phyloP scores from a whole-genome alignment of 108 stramenopile species.

The Licmophora abbreviata region DNA sequence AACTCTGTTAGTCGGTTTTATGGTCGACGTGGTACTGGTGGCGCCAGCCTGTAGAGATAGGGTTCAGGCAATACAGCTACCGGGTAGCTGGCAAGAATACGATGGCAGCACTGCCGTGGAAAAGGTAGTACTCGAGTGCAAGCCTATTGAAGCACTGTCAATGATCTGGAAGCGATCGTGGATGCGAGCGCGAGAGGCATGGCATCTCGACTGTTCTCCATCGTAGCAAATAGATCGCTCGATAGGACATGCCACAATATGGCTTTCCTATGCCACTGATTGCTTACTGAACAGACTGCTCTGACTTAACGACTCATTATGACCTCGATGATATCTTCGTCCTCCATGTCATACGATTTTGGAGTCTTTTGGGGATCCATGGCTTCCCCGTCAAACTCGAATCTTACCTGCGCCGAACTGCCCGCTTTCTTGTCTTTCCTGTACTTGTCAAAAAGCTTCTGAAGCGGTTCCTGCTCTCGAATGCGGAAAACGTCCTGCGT shows the following conservation, averaged over 20 bases:
- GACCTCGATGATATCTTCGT: constrained; percentile 59
- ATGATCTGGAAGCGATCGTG: constrained; percentile 41
- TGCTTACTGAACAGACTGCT: too few species aligned
- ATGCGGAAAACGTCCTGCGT: constrained; percentile 3
- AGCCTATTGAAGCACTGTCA: constrained; percentile 30
- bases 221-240: too few species aligned
- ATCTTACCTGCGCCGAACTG: constrained; percentile 5
- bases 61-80: constrained; percentile 21
- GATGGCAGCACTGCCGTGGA: constrained; percentile 7
- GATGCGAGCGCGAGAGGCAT: constrained; percentile 11
- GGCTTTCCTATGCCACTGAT: too few species aligned
- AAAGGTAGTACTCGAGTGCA: constrained; percentile 29
- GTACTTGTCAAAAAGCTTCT: constrained; percentile 8
- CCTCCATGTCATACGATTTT: constrained; percentile 57
- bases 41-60: constrained; percentile 53
- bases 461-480: constrained; percentile 19
- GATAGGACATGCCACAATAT: too few species aligned
- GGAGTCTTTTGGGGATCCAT: constrained; percentile 40
- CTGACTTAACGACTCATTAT: constrained; percentile 7
- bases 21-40: constrained; percentile 57
- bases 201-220: constrained; percentile 1
- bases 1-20: constrained; percentile 32
- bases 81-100: constrained; percentile 36
- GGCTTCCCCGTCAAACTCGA: constrained; percentile 41
- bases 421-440: constrained; percentile 15